These are phyloP conservation scores for Boletus coccyginus DNA, from an alignment of 768 basidiomycete genomes.

Conservation along the genomic window DNA sequence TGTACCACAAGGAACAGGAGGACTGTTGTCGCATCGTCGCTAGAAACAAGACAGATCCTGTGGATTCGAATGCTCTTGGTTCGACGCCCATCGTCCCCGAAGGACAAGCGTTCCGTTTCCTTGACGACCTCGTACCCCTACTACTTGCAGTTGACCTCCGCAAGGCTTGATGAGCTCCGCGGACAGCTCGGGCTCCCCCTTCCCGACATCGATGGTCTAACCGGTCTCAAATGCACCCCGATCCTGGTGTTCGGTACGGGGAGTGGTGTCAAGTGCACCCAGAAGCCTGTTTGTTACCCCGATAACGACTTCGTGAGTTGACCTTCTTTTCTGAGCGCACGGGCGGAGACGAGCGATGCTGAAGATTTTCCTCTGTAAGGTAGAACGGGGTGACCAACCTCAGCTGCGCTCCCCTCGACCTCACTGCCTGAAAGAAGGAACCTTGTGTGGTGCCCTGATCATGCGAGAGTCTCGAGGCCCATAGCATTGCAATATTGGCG, in stretches of 20 bases:
- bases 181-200: not conserved
- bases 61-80: conserved; percentile 11
- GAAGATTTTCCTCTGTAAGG: not conserved
- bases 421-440: not conserved
- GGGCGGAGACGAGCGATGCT: not conserved
- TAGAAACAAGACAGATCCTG: conserved; percentile 75
- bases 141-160: conserved; percentile 1
- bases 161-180: not conserved
- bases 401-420: conserved; percentile 13
- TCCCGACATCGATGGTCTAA: not conserved
- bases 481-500: not conserved
- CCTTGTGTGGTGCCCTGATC: not conserved
- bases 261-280: conserved; percentile 1
- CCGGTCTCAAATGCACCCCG: conserved; percentile 7
- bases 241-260: not conserved
- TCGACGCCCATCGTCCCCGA: conserved; percentile 31
- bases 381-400: conserved; percentile 13
- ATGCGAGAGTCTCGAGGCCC: not conserved
- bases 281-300: conserved; percentile 19
- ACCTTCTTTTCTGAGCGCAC: not conserved
- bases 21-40: conserved; percentile 72
- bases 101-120: conserved; percentile 48
- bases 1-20: conserved; percentile 62
- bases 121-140: conserved; percentile 56
- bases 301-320: conserved; percentile 9